Evolutionary conservation across 805 yeast species (phyloP), one percentile per base, ranked within the genome.

Genomic region (Candida methanosorbosa): DNA sequence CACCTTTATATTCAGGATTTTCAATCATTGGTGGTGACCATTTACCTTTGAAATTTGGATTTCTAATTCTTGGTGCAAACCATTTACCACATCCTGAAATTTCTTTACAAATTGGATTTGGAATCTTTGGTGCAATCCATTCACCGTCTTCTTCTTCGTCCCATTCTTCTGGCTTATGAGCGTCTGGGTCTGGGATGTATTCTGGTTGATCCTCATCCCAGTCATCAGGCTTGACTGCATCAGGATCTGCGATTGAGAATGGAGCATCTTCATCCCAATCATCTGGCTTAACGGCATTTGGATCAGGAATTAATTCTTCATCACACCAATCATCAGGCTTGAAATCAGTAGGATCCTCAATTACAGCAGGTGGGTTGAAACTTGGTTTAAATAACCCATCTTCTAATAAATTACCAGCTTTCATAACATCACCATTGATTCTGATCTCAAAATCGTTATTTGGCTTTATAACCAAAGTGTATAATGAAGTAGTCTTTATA

Each of bases 291-390:
- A 37, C 57, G 14, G 75, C 65, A 4, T 61, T 61, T 18, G 87
- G 86, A 57, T 88, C 96, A 18, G 77, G 72, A 35, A 88, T 81
- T 27, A 46, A 50, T 40, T 62, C 66, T 23, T 71, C 66, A 28
- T 84, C 95, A 37, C 74, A 92, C 96, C 96, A 88, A 53, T 80
- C 81, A 1, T 52, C 72, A 11, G 97, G 97, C 61, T 81, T 81
- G 18, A 30, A 28, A 46, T 76, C 87, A 9, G 63, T 53, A 16
- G 59, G 57, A 45, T 78, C 81, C 27, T 66, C 74, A 32, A 87
- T 66, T 45, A 69, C 74, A 38, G 56, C 54, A n/a, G 88, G 81
- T 26, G 87, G 84, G 44, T 65, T 68, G 44, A 87, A 65, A 1
- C 75, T 54, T 12, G 94, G 94, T n/a, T 55, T 53, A 52, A 88